Conservation (phyloP, 306 rosid species). For the Corylus heterophylla region DNA sequence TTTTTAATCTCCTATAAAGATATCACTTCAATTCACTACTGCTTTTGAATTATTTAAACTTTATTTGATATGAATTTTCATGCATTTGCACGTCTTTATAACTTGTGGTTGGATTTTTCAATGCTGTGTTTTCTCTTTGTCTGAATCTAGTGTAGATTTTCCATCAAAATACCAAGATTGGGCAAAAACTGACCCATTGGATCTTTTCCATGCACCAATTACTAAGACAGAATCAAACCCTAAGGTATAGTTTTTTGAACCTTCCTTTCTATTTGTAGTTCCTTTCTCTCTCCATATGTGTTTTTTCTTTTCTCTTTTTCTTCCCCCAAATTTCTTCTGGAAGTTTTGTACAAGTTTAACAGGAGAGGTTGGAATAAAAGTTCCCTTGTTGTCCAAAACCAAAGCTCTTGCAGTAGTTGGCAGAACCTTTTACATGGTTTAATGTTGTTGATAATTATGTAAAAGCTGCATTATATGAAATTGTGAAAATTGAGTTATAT, state of each 20-base stretch:
- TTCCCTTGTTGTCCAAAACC: background rate
- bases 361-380: background rate
- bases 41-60: constrained; percentile 1
- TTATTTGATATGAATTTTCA: constrained; percentile 15
- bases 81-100: constrained; percentile 14
- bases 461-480: background rate
- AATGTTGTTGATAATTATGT: background rate
- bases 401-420: background rate
- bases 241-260: constrained; percentile 53
- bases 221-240: constrained; percentile 79
- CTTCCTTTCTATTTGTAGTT: constrained; percentile 21
- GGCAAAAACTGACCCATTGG: constrained; percentile 74
- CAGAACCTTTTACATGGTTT: background rate
- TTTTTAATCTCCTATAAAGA: background rate
- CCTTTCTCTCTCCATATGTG: background rate
- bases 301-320: background rate
- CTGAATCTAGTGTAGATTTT: constrained; percentile 88
- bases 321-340: background rate
- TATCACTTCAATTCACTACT: background rate
- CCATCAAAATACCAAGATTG: constrained; percentile 81
- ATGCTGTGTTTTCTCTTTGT: constrained; percentile 30
- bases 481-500: background rate
- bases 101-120: constrained; percentile 33
- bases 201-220: constrained; percentile 83
- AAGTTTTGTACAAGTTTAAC: background rate